Evolutionary conservation across 2,329 filamentous ascomycete species (phyloP).

Genomic region (Cladophialophora immunda): DNA sequence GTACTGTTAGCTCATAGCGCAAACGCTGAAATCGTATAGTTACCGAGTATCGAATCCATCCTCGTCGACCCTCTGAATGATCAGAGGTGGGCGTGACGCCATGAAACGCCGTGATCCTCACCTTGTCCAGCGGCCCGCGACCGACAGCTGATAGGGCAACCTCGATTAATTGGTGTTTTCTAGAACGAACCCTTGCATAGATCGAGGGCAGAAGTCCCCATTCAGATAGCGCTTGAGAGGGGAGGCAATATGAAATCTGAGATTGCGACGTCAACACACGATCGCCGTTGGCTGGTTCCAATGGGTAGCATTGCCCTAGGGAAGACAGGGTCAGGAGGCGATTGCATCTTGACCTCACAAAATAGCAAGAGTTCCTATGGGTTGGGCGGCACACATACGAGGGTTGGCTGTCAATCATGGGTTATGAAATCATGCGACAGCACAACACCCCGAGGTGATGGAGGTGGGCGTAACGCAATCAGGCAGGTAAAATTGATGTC

Average conservation of each 20-base stretch:
- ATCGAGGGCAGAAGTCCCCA: not conserved
- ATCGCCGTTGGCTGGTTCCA: constrained; percentile 1
- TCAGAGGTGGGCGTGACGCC: constrained; percentile 9
- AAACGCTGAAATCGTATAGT: not conserved
- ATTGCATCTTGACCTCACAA: not conserved
- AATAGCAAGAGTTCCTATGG: not conserved
- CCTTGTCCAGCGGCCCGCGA: not conserved
- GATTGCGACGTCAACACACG: constrained; percentile 25
- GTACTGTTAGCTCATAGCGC: constrained; percentile 10
- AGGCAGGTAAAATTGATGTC: constrained; percentile 22
- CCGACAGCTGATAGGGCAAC: constrained; percentile 18
- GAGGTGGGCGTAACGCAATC: constrained; percentile 21
- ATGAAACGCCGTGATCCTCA: constrained; percentile 14
- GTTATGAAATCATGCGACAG: constrained; percentile 26
- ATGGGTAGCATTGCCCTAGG: constrained; percentile 4
- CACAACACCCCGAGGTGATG: not conserved
- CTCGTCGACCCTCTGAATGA: not conserved
- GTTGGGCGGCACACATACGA: constrained; percentile 1
- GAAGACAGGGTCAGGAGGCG: constrained; percentile 9
- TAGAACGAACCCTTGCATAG: constrained; percentile 16
- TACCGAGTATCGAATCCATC: not conserved
- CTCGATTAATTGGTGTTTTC: constrained; percentile 13
- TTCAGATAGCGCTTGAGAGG: constrained; percentile 2
- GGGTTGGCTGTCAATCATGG: constrained; percentile 4
- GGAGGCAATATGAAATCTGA: constrained; percentile 14